Evolutionary conservation across 169 alveolate genomes (phyloP), one percentile per base, ranked within the genome.

Genomic region (Plasmodium gallinaceum): DNA sequence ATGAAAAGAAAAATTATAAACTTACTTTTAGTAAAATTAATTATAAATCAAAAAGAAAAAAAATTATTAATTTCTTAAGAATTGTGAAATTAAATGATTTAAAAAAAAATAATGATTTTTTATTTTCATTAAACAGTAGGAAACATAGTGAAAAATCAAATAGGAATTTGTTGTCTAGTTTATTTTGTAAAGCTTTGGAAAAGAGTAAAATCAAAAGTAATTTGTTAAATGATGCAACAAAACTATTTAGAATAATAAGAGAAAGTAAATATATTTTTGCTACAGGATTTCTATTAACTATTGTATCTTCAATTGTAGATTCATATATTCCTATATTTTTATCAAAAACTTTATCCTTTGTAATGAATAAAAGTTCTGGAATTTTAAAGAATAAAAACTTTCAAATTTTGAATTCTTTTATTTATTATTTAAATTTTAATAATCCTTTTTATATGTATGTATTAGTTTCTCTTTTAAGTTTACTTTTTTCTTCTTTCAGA

Each of bases 281-380:
- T 43, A 9, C 68, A 8, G 90, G 90, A 26, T 46, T 80, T 42
- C 2, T 80, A 54, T 60, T 80, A 66, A 80, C 90, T 7, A 80
- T 69, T 14, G 32, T 80, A 24, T 80, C 90, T 5, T 66, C 90
- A 51, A 62, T 80, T 52, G 64, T 80, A n/a, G 90, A 80, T 80
- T 80, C 83, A 18, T 80, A 66, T 61, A 68, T 80, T 57, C 90
- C 90, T 20, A 68, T 80, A n/a, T 68, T 51, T 80, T 22, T 80
- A 48, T 80, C 90, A 43, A 80, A 66, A 80, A 57, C 90, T 0
- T 16, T 80, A 22, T 51, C 90, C 26, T 69, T 62, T 70, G 54
- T 80, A 58, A 80, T 80, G 83, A 45, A 61, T 66, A 80, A 10
- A 37, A 80, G 83, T 32, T 8, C 18, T 16, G n/a, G n/a, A 8